Evolutionary conservation across 768 basidiomycete species (phyloP).

Genomic region (Pisolithus orientalis): DNA sequence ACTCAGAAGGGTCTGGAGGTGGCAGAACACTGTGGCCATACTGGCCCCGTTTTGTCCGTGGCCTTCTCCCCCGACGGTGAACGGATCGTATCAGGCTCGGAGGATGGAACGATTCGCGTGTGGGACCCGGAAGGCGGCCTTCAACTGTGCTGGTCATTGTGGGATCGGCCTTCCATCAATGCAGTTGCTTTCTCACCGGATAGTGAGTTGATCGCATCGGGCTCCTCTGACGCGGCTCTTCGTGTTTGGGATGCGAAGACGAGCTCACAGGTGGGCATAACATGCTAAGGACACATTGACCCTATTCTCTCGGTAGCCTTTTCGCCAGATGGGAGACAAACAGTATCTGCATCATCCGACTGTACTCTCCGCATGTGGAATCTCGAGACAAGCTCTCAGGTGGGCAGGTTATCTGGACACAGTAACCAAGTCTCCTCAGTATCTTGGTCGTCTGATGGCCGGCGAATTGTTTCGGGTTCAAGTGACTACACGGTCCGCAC

Average conservation of each 20-base stretch:
- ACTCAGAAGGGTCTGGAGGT: background rate
- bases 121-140: too few species aligned
- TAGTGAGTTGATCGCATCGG: background rate
- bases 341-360: background rate
- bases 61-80: background rate
- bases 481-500: background rate
- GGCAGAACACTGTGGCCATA: background rate
- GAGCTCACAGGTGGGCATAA: background rate
- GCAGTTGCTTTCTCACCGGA: background rate
- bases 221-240: background rate
- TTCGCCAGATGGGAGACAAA: background rate
- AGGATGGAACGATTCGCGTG: too few species aligned
- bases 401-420: background rate
- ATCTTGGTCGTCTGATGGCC: conserved; percentile 2
- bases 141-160: too few species aligned
- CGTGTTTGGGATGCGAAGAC: background rate
- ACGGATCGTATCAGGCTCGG: background rate
- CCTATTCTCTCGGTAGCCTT: background rate
- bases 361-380: background rate
- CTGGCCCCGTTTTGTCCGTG: background rate
- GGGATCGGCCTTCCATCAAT: background rate
- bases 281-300: background rate
- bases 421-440: background rate
- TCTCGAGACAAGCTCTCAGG: background rate
- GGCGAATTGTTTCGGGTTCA: conserved; percentile 1